Percentiles rank a stretch among this genome's conserved stretches.
These are phyloP conservation scores for Ceraceosorus bombacis DNA, from an alignment of 1,284 basidiomycete genomes.

Conservation along the genomic window DNA sequence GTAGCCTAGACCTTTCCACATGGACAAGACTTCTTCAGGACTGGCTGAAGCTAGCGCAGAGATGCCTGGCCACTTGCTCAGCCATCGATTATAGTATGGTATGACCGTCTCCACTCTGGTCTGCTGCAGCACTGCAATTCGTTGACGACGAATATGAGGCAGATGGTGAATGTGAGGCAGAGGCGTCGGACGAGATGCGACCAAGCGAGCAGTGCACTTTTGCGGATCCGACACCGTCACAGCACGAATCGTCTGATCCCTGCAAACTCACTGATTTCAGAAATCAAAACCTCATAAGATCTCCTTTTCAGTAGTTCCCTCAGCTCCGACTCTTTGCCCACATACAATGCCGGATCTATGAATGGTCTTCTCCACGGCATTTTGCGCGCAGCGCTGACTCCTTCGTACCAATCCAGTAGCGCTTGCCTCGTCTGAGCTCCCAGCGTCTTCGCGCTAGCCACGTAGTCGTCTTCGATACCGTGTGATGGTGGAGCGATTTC, in stretches of 20 bases:
- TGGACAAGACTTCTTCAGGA: conserved; percentile 43
- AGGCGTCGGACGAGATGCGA: not conserved
- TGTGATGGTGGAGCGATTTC: no score
- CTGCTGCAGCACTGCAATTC: conserved; percentile 69
- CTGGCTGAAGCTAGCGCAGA: conserved; percentile 64
- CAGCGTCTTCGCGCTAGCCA: not conserved
- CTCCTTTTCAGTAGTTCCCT: conserved; percentile 49
- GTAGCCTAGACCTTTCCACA: conserved; percentile 44
- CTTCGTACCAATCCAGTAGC: conserved; percentile 59
- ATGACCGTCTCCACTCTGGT: conserved; percentile 56
- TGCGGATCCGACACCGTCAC: not conserved
- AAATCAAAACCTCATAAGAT: conserved; percentile 66
- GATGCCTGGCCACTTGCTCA: conserved; percentile 40
- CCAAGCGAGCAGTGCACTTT: not conserved
- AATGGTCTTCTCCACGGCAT: conserved; percentile 82
- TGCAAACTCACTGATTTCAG: conserved; percentile 61
- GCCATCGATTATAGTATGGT: conserved; percentile 41
- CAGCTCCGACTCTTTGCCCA: conserved; percentile 25
- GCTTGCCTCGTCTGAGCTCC: not conserved
- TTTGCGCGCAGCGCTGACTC: conserved; percentile 58
- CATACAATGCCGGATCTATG: conserved; percentile 19
- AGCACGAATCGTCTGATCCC: not conserved
- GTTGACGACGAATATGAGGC: not conserved
- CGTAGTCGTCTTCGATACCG: no score
- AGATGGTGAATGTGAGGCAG: not conserved